Evolutionary conservation across 2,329 filamentous ascomycete species (phyloP).

Genomic region (Thelonectria rubi): DNA sequence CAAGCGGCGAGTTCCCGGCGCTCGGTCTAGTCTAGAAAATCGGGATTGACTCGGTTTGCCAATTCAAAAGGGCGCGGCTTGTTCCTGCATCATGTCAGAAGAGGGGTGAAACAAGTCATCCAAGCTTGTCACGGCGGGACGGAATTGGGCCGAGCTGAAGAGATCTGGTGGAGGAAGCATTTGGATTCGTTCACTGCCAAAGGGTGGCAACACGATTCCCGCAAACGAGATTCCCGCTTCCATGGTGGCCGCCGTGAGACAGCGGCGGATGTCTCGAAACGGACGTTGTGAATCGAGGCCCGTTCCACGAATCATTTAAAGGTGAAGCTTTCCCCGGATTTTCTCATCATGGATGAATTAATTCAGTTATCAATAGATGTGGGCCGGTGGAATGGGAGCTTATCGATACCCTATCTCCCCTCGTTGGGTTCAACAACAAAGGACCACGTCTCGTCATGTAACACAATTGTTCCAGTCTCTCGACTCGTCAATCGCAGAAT

Average conservation of each 20-base stretch:
- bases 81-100: too few species aligned
- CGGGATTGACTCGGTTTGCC: too few species aligned
- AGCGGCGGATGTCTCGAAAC: neutral
- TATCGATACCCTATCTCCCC: neutral
- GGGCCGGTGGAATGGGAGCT: neutral
- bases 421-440: neutral
- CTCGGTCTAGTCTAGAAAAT: too few species aligned
- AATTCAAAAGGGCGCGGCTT: too few species aligned
- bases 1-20: too few species aligned
- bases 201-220: neutral
- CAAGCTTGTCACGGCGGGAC: neutral
- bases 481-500: neutral
- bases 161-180: neutral
- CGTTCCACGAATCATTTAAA: too few species aligned
- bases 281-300: neutral
- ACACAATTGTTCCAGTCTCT: neutral
- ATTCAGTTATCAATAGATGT: neutral
- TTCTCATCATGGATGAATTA: neutral
- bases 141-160: constrained; percentile 13
- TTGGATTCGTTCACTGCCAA: neutral
- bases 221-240: neutral
- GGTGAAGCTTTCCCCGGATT: neutral
- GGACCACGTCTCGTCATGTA: neutral
- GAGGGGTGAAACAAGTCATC: too few species aligned
- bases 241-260: constrained; percentile 10